Conservation (phyloP, 495 filamentous ascomycete species). For the Aspergillus haitiensis region DNA sequence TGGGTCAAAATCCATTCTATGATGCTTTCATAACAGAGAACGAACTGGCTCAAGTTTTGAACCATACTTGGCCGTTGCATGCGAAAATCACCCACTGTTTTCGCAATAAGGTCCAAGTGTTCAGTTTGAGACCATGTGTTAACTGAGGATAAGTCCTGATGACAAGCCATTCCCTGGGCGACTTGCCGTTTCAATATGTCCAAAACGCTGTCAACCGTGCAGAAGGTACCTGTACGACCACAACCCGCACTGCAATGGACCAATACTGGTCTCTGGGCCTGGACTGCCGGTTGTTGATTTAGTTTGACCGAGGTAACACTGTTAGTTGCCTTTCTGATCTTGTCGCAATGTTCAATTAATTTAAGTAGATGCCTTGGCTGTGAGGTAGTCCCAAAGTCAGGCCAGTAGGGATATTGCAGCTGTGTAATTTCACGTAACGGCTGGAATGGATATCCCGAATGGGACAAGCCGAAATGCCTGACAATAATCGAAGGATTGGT, state of each 20-base stretch:
- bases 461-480: constrained; percentile 81
- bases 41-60: constrained; percentile 90
- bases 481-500: constrained; percentile 76
- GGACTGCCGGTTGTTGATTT: constrained; percentile 56
- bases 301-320: constrained; percentile 35
- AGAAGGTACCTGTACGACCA: constrained; percentile 93
- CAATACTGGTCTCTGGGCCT: constrained; percentile 66
- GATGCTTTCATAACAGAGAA: constrained; percentile 93
- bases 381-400: constrained; percentile 92
- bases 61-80: constrained; percentile 93
- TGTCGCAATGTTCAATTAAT: constrained; percentile 81
- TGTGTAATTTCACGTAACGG: constrained; percentile 93
- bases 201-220: constrained; percentile 91
- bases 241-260: constrained; percentile 97
- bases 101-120: constrained; percentile 73
- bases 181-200: constrained; percentile 88
- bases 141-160: constrained; percentile 32
- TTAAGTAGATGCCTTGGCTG: constrained; percentile 82
- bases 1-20: constrained; percentile 77
- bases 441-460: constrained; percentile 74
- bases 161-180: constrained; percentile 12
- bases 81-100: constrained; percentile 86
- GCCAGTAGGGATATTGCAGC: constrained; percentile 91
- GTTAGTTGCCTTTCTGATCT: constrained; percentile 40
- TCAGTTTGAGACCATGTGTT: constrained; percentile 55